Percentiles rank a stretch among this genome's conserved stretches.
phyloP scores from a whole-genome alignment of 768 basidiomycete genomes.

The Podaxis mareebaensis region DNA sequence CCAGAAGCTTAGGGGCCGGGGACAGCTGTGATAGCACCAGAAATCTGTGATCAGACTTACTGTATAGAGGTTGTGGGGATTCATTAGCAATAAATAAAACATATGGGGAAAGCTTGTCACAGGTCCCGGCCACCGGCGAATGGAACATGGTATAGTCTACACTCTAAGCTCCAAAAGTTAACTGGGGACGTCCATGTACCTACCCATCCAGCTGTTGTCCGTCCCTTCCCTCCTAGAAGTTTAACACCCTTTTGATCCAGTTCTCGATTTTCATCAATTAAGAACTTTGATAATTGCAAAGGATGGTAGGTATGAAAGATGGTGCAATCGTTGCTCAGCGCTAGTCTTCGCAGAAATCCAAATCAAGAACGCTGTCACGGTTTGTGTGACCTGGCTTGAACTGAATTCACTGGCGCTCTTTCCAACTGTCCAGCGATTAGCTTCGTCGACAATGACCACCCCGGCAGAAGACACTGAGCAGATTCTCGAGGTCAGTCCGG shows the following conservation, averaged over 20 bases:
- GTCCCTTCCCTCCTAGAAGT: too few species aligned
- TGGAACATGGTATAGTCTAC: too few species aligned
- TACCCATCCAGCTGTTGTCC: too few species aligned
- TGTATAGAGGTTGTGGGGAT: too few species aligned
- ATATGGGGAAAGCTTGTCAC: too few species aligned
- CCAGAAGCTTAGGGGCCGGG: too few species aligned
- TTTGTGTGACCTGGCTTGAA: constrained; percentile 6
- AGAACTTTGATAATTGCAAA: not conserved
- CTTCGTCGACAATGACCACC: constrained; percentile 1
- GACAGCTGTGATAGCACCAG: too few species aligned
- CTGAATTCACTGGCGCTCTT: not conserved
- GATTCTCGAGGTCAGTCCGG: constrained; percentile 5
- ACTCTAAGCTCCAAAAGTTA: too few species aligned
- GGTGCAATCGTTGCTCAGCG: not conserved
- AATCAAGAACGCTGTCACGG: constrained; percentile 9
- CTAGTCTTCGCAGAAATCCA: not conserved
- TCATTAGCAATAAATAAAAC: too few species aligned
- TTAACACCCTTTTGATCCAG: not conserved
- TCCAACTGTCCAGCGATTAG: not conserved
- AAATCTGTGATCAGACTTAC: too few species aligned
- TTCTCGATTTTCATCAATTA: not conserved
- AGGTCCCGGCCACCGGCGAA: too few species aligned
- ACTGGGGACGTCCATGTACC: too few species aligned
- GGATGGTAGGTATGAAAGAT: not conserved
- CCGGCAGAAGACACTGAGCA: constrained; percentile 10